These are phyloP conservation scores for Colletotrichum ledebouriae DNA, from an alignment of 2,329 filamentous ascomycete species.

Conservation along the genomic window DNA sequence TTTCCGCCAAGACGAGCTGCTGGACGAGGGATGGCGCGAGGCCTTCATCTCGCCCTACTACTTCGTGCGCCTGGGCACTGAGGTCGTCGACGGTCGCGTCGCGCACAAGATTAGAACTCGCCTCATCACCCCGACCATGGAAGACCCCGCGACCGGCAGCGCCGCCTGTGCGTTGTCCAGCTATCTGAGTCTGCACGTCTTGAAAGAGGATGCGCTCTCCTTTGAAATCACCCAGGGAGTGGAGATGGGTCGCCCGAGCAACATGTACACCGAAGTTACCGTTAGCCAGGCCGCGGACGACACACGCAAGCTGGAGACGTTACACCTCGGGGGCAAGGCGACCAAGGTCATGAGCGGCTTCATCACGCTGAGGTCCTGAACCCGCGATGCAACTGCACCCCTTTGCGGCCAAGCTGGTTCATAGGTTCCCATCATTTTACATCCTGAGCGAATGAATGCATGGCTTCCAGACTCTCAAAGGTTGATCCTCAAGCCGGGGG, in stretches of 20 bases:
- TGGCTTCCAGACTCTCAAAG: slow-evolving; percentile 16
- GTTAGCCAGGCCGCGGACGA: background rate
- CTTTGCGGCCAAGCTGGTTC: background rate
- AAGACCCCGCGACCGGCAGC: slow-evolving; percentile 75
- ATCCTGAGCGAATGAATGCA: background rate
- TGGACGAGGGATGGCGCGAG: slow-evolving; percentile 68
- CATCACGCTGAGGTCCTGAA: slow-evolving; percentile 21
- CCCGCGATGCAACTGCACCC: too few species aligned
- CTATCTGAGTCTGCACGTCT: slow-evolving; percentile 64
- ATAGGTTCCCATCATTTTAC: too few species aligned
- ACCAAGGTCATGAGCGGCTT: slow-evolving; percentile 38
- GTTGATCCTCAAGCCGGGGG: slow-evolving; percentile 44
- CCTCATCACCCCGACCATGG: slow-evolving; percentile 67
- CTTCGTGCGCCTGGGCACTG: slow-evolving; percentile 58
- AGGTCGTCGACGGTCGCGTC: slow-evolving; percentile 17
- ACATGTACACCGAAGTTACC: slow-evolving; percentile 30
- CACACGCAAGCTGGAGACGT: slow-evolving; percentile 18
- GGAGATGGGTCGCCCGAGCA: slow-evolving; percentile 40
- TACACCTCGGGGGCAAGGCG: slow-evolving; percentile 37
- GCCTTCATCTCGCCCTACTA: slow-evolving; percentile 71
- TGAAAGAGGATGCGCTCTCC: slow-evolving; percentile 44
- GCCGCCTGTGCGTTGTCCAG: slow-evolving; percentile 70
- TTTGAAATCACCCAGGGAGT: slow-evolving; percentile 43
- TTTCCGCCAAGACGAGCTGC: slow-evolving; percentile 51
- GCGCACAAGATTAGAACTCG: slow-evolving; percentile 64